Conservation (phyloP, 257 asterid species). For the Cruciata laevipes region DNA sequence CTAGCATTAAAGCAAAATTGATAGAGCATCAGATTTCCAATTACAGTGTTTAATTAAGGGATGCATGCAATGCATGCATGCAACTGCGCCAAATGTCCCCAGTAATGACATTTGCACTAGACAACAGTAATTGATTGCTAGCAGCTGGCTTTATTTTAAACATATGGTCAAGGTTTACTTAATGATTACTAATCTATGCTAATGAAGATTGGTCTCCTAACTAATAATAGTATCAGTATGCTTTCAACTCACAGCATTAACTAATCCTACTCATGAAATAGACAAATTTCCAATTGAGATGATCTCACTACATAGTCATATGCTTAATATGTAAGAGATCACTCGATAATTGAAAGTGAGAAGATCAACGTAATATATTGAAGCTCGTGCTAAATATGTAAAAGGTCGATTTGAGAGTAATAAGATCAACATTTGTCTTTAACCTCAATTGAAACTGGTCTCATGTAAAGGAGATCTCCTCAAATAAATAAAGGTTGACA, state of each 20-base stretch:
- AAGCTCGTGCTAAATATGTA: no score
- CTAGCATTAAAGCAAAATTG: neutral
- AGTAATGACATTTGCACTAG: neutral
- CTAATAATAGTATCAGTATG: neutral
- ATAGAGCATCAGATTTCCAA: neutral
- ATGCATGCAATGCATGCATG: neutral
- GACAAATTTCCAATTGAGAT: no score
- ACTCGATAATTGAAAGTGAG: no score
- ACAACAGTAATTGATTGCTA: neutral
- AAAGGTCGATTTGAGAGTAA: no score
- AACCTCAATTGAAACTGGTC: no score
- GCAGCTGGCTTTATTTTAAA: neutral
- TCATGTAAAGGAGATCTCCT: no score
- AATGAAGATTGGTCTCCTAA: neutral
- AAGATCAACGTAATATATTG: no score
- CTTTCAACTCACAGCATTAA: neutral
- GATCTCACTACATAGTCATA: no score
- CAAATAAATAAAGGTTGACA: no score
- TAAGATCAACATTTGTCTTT: no score
- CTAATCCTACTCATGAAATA: neutral
- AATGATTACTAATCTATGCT: neutral
- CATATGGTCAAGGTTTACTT: neutral
- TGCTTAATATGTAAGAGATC: no score
- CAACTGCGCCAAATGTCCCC: conserved; percentile 7
- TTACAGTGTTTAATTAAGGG: neutral